Evolutionary conservation across 2,329 filamentous ascomycete species (phyloP), one percentile per base, ranked within the genome.

Genomic region (Penicillium digitatum): DNA sequence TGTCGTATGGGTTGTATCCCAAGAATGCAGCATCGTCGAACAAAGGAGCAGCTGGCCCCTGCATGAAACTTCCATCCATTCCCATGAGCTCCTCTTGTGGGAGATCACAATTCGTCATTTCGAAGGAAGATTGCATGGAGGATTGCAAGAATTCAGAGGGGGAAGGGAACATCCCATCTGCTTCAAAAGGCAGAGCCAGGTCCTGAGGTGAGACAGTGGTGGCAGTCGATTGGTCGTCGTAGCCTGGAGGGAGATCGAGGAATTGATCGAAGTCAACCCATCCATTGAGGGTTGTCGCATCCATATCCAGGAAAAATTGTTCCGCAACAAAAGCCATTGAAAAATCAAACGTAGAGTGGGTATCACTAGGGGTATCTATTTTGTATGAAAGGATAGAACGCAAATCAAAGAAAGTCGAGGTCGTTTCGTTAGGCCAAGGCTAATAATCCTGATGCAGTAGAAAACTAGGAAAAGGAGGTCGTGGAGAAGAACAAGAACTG

Each of bases 261-360:
- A 69, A 68, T 57, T 68, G 64, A 47, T 71, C 69, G 50, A 72
- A 71, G 57, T 72, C 69, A 34, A 69, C 57, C 62, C 64, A 68
- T 45, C 72, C 69, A 37, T 69, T 61, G 32, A 61, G 52, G 35
- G 52, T 61, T 27, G 38, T 34, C 12, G 53, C 58, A 37, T 66
- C 65, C 48, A 63, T 61, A 27, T 59, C 57, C 35, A 54, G 62
- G 47, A 69, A 63, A 51, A 64, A 63, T 52, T 65, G 63, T 37
- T 70, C 63, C 18, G 61, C 51, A 46, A 63, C 26, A 34, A 56
- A 64, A 52, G 68, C 63, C 69, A 71, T 71, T 54, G 50, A 26
- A 24, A 56, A 51, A 38, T 14, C 35, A 26, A 53, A 51, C 22
- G 24, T 35, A 43, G 16, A 24, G 22, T 29, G 54, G 46, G 54